phyloP scores from a whole-genome alignment of 108 stramenopile species.

The Cyclotella baltica region DNA sequence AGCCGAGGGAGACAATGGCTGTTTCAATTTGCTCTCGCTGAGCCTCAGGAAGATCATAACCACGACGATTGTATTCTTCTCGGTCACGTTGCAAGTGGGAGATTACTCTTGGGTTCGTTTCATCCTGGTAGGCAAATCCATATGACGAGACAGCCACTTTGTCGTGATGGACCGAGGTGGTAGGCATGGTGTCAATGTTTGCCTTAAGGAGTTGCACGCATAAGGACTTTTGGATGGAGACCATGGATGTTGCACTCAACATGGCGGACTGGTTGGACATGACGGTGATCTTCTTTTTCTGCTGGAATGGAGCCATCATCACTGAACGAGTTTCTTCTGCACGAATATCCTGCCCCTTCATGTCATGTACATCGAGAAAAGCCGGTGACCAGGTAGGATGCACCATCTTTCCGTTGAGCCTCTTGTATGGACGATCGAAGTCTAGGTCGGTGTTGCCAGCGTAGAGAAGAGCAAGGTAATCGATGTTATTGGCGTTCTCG shows the following conservation, averaged over 20 bases:
- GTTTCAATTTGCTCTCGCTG: not conserved
- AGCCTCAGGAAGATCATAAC: not conserved
- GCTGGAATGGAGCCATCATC: not conserved
- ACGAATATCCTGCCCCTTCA: not conserved
- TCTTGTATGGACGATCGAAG: not conserved
- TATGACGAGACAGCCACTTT: not conserved
- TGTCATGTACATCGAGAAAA: not conserved
- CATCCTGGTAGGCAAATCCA: not conserved
- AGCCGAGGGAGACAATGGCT: not conserved
- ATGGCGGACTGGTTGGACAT: not conserved
- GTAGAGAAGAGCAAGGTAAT: not conserved
- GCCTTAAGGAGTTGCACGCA: not conserved
- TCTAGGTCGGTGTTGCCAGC: not conserved
- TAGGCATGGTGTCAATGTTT: not conserved
- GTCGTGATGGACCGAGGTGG: not conserved
- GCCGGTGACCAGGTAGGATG: not conserved
- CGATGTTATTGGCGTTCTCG: not conserved
- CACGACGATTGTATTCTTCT: not conserved
- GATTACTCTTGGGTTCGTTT: not conserved
- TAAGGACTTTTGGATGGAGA: not conserved
- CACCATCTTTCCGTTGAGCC: not conserved
- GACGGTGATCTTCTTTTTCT: not conserved
- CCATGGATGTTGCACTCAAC: not conserved
- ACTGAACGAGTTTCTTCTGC: not conserved
- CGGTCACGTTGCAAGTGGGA: not conserved